Evolutionary conservation across 345 rosid genomes (phyloP), one percentile per base, ranked within the genome.

Genomic region (Arabidopsis arenosa): DNA sequence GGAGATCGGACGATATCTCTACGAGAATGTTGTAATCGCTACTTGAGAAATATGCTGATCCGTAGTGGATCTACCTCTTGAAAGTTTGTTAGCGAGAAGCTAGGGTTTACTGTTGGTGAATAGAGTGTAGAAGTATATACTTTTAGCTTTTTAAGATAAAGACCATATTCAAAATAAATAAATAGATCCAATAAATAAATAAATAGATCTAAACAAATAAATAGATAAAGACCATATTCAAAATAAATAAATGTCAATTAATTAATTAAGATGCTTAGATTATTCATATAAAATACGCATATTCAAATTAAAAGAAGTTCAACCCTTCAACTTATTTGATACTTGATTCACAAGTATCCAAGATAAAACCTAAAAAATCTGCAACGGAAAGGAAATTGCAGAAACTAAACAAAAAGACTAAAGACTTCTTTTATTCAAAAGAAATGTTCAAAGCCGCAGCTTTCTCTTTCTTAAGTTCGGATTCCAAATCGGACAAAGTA

Each of bases 401-500:
- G 56, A 51, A 51, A 51, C 12, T 17, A 49, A 14, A n/a, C 1
- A 45, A 18, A 49, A 18, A 49, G 1, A 18, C 30, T 18, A 49
- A 9, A 28, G 7, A 4, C 11, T 5, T 9, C 30, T 2, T 28
- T 28, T 28, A 51, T 23, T 53, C 57, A 26, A 11, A 52, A 35
- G 63, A 18, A 18, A 18, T 18, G 21, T 18, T 44, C 26, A 35
- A 36, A 58, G 44, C 43, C 7, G 26, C 44, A 35, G 44, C 28
- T 9, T 54, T 59, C 45, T 59, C 45, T 15, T 9, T 36, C 30
- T 17, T 36, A 15, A 59, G 28, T 2, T 59, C 44, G 9, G 63
- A 59, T 35, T 59, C 63, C 63, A 59, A 36, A 17, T 59, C 7
- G 28, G 44, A 26, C 71, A 45, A 48, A 47, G 55, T 7, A 7